Base-by-base conservation (phyloP, 257 asterid species). In the Lycium barbarum region DNA sequence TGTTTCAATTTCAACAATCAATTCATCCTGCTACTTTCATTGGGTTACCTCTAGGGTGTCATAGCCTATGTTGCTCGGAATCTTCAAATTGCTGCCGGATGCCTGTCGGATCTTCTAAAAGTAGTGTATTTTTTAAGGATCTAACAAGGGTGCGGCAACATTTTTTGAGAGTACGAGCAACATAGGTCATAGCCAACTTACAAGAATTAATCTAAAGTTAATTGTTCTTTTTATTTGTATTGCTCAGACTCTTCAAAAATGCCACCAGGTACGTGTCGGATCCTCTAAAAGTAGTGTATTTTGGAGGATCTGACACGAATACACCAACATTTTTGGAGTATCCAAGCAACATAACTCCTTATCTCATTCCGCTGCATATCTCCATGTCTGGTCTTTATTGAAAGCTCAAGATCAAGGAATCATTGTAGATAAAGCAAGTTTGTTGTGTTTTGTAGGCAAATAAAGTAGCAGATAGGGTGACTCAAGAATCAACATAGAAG, bases 381-480 rank as follows among this genome's bases (percentile, higher is more conserved):
- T 59, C 65, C 11, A 2, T 26, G 26, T 40, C 10, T 11, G 10
- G 45, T 53, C 57, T 53, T 53, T 26, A 26, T 26, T 53, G 57
- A 53, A 53, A 11, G 15, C 14, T 53, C 13, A 53, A 53, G 74
- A 38, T 38, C 33, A 53, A 53, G 33, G 36, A 45, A 5, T 55
- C 45, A 9, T 36, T 36, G 12, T 57, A 7, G 5, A 22, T 76
- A 76, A 76, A 49, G 63, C 51, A 3, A 68, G 2, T 18, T 33
- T 58, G 3, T 47, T 84, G 22, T n/a, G 22, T 67, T 63, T 67
- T 84, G 54, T 43, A 93, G 97, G 96, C 94, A 57, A 88, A 74
- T 76, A 93, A 86, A 87, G 97, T 95, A 33, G 57, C 87, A 17
- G 89, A 87, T 20, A 91, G 96, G 84, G 90, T 91, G 15, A 76